phyloP scores from a whole-genome alignment of 129 eudicot species.

The Flaveria sonorensis region DNA sequence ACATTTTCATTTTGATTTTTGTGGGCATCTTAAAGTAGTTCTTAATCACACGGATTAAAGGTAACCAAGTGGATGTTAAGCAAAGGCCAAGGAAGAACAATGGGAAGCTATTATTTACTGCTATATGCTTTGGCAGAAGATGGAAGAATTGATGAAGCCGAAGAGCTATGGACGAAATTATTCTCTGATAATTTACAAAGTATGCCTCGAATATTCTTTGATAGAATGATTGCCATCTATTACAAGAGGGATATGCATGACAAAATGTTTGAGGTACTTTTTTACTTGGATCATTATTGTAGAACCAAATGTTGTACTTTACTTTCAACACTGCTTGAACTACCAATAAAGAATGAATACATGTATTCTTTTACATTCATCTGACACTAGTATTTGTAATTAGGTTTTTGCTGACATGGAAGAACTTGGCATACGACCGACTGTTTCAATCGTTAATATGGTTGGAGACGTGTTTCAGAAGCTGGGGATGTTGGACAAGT shows the following conservation, averaged over 20 bases:
- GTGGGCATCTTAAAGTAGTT: not conserved
- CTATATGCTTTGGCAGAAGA: constrained; percentile 88
- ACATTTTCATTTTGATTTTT: constrained; percentile 2
- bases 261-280: constrained; percentile 85
- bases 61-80: constrained; percentile 98
- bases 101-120: constrained; percentile 85
- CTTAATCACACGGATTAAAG: constrained; percentile 31
- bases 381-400: constrained; percentile 8
- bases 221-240: constrained; percentile 80
- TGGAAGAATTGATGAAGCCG: constrained; percentile 93
- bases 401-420: constrained; percentile 98
- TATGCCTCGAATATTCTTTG: constrained; percentile 87
- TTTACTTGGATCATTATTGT: constrained; percentile 1
- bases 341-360: not conserved
- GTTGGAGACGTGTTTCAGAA: constrained; percentile 82
- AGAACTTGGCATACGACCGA: constrained; percentile 84
- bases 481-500: constrained; percentile 79
- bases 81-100: constrained; percentile 99
- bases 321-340: not conserved
- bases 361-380: not conserved
- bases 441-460: constrained; percentile 59
- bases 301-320: not conserved
- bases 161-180: constrained; percentile 78
- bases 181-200: constrained; percentile 75
- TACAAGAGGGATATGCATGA: constrained; percentile 71